Conservation (phyloP, 2,329 filamentous ascomycete genomes). For the Phoma sp. region DNA sequence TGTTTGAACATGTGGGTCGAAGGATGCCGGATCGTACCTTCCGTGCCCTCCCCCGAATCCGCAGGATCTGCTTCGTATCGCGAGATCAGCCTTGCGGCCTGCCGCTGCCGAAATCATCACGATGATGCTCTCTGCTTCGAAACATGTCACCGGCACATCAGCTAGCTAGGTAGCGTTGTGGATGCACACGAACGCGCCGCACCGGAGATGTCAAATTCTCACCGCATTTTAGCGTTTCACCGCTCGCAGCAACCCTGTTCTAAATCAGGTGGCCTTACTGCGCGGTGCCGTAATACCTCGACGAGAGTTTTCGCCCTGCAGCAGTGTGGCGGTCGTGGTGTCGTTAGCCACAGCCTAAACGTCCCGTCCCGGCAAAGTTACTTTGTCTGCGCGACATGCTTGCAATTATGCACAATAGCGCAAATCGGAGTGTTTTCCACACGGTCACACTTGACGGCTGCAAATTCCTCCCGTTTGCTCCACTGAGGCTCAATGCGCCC, state of each 20-base stretch:
- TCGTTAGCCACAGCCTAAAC: background rate
- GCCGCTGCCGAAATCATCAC: background rate
- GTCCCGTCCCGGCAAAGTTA: background rate
- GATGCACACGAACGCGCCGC: background rate
- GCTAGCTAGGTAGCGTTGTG: background rate
- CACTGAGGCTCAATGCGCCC: constrained; percentile 5
- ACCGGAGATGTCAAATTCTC: background rate
- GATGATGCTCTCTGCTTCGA: background rate
- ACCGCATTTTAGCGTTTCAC: background rate
- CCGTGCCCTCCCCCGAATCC: background rate
- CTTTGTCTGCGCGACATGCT: too few species aligned
- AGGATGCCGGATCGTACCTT: background rate
- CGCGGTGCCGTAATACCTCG: background rate
- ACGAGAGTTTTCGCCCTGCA: constrained; percentile 2
- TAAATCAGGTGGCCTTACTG: background rate
- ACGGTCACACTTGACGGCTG: background rate
- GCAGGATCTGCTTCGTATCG: background rate
- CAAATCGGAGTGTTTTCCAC: background rate
- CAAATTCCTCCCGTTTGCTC: background rate
- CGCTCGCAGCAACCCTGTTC: background rate
- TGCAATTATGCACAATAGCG: background rate
- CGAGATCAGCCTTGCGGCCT: background rate
- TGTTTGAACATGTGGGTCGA: background rate
- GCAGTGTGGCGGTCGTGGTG: background rate
- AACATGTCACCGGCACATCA: background rate